phyloP scores from a whole-genome alignment of 2,329 filamentous ascomycete genomes.

The Emmonsiellopsis sp. region DNA sequence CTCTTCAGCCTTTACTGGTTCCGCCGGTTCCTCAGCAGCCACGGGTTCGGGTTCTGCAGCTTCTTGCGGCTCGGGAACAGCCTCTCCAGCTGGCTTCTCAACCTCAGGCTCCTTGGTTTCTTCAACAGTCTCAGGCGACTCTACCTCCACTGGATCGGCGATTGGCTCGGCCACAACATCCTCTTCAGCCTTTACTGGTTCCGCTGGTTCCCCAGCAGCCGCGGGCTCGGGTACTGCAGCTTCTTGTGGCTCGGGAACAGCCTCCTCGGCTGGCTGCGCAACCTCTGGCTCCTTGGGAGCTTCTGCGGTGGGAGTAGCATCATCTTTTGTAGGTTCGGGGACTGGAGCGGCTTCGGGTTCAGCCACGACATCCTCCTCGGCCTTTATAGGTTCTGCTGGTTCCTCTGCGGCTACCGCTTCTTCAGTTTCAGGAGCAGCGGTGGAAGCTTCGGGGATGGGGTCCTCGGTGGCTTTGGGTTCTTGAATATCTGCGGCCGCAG shows the following conservation, averaged over 20 bases:
- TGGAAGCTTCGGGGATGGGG: neutral
- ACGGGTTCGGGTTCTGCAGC: neutral
- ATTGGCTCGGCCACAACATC: neutral
- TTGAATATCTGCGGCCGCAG: neutral
- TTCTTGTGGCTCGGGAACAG: too few species aligned
- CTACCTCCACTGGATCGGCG: neutral
- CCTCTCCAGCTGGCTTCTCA: neutral
- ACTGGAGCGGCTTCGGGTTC: neutral
- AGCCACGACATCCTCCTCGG: neutral
- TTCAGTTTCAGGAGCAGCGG: neutral
- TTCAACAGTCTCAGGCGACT: neutral
- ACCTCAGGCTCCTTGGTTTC: neutral
- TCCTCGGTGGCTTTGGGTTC: too few species aligned
- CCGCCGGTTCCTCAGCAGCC: neutral
- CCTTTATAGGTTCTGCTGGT: neutral
- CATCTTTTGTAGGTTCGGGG: neutral
- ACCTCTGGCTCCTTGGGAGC: neutral
- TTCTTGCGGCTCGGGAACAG: neutral
- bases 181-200: neutral
- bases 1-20: neutral
- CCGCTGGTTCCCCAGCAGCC: neutral
- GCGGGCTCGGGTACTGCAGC: neutral
- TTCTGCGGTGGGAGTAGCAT: neutral
- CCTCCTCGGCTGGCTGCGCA: neutral
- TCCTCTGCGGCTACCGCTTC: neutral